Percentiles rank a stretch among this genome's conserved stretches.
Conservation (phyloP, 495 filamentous ascomycete genomes). For the Hypoxylon subgilvum region DNA sequence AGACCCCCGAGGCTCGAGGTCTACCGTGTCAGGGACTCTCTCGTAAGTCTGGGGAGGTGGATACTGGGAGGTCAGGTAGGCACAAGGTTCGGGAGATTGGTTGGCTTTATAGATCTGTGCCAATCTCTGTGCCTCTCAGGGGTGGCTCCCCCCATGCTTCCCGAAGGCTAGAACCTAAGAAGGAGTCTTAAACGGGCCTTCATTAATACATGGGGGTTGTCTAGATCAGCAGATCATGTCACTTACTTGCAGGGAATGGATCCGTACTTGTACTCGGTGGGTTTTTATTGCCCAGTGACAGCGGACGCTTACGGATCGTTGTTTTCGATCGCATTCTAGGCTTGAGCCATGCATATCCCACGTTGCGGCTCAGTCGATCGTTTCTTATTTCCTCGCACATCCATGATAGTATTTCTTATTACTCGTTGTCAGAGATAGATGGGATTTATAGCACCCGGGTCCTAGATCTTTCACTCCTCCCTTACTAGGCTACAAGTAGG, state of each 20-base stretch:
- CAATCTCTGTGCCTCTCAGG: conserved; percentile 6
- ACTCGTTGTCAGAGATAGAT: conserved; percentile 26
- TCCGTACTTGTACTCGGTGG: conserved; percentile 9
- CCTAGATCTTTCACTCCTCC: not conserved
- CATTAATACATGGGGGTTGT: conserved; percentile 18
- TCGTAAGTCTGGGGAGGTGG: conserved; percentile 3
- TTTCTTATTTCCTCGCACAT: conserved; percentile 14
- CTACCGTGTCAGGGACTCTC: no score
- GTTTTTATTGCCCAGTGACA: conserved; percentile 21
- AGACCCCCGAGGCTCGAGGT: no score
- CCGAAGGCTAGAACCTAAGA: conserved; percentile 29
- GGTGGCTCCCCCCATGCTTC: conserved; percentile 20
- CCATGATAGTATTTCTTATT: not conserved
- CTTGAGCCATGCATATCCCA: conserved; percentile 3
- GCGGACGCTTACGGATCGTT: conserved; percentile 2
- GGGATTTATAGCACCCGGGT: not conserved
- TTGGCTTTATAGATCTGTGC: conserved; percentile 15
- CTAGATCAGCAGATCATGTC: conserved; percentile 36
- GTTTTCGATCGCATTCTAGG: conserved; percentile 36
- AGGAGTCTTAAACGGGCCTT: conserved; percentile 10
- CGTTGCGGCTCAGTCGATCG: conserved; percentile 19
- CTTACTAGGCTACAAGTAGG: no score
- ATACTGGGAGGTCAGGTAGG: not conserved
- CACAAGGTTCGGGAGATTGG: conserved; percentile 12
- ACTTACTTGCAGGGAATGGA: conserved; percentile 17